Evolutionary conservation across 2,329 filamentous ascomycete genomes (phyloP).

Genomic region (Arthrobotrys entomopaga): DNA sequence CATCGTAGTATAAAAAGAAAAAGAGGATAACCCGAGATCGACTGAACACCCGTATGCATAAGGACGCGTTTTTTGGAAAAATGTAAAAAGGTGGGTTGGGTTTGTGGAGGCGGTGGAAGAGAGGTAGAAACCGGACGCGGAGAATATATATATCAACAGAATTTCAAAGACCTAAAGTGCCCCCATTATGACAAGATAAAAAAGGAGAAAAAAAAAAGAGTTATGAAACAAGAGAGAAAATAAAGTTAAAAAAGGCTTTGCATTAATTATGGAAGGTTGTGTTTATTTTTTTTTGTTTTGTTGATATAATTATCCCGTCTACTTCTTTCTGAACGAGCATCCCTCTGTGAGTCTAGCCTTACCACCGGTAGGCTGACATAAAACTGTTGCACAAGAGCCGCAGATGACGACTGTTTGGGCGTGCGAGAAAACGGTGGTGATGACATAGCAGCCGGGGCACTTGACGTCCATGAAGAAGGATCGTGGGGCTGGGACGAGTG

Average conservation of each 20-base stretch:
- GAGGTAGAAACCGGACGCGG: slow-evolving; percentile 13
- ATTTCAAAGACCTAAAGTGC: slow-evolving; percentile 31
- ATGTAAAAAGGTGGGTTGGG: slow-evolving; percentile 34
- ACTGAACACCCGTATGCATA: slow-evolving; percentile 54
- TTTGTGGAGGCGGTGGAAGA: slow-evolving; percentile 3
- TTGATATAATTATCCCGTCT: slow-evolving; percentile 66
- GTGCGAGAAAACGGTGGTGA: slow-evolving; percentile 99
- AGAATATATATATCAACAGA: slow-evolving; percentile 38
- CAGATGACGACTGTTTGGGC: slow-evolving; percentile 99
- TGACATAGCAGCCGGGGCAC: slow-evolving; percentile 99
- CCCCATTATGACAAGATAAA: slow-evolving; percentile 46
- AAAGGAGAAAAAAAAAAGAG: slow-evolving; percentile 31
- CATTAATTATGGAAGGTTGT: slow-evolving; percentile 59
- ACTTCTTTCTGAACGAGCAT: slow-evolving; percentile 99
- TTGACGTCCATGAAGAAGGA: slow-evolving; percentile 99
- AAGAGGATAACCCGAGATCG: slow-evolving; percentile 47
- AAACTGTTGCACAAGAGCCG: slow-evolving; percentile 98
- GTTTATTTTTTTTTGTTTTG: slow-evolving; percentile 52
- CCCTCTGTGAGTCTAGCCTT: slow-evolving; percentile 99
- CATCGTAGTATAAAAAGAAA: slow-evolving; percentile 41
- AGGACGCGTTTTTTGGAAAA: slow-evolving; percentile 41
- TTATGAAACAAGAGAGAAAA: slow-evolving; percentile 61
- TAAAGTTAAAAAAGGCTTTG: slow-evolving; percentile 62
- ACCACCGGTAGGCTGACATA: slow-evolving; percentile 99
- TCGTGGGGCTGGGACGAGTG: slow-evolving; percentile 91